phyloP scores from a whole-genome alignment of 2,329 filamentous ascomycete species.

The Colletotrichum agaves region DNA sequence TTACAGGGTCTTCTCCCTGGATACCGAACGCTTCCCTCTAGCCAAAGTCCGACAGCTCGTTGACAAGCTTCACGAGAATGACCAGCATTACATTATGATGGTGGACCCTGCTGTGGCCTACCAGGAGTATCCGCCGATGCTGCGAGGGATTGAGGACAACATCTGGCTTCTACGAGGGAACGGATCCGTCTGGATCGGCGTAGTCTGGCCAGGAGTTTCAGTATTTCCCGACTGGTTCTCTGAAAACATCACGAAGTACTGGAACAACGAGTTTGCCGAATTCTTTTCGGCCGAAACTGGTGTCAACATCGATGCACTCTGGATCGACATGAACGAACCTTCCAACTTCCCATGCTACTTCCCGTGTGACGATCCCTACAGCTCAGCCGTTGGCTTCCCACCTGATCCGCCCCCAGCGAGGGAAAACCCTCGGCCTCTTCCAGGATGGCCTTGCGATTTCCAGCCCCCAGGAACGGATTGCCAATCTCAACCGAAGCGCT shows the following conservation, averaged over 20 bases:
- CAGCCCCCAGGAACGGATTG: slow-evolving; percentile 34
- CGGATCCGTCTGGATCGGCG: slow-evolving; percentile 67
- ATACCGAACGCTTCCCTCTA: slow-evolving; percentile 71
- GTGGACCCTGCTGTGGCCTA: slow-evolving; percentile 75
- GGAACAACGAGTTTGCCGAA: slow-evolving; percentile 72
- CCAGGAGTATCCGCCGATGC: slow-evolving; percentile 56
- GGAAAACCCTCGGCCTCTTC: slow-evolving; percentile 70
- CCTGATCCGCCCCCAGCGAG: slow-evolving; percentile 72
- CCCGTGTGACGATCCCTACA: slow-evolving; percentile 53
- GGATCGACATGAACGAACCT: slow-evolving; percentile 75
- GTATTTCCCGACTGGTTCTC: slow-evolving; percentile 84
- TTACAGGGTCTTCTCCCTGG: slow-evolving; percentile 68
- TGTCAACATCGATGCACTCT: slow-evolving; percentile 80
- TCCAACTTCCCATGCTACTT: slow-evolving; percentile 45
- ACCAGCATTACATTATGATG: slow-evolving; percentile 81
- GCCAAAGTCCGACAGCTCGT: slow-evolving; percentile 72
- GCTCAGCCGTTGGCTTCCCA: slow-evolving; percentile 57
- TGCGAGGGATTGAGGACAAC: slow-evolving; percentile 55
- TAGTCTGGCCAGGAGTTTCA: slow-evolving; percentile 81
- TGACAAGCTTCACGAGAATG: slow-evolving; percentile 70
- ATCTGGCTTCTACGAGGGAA: slow-evolving; percentile 63
- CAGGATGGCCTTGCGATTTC: slow-evolving; percentile 68
- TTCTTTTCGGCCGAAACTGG: slow-evolving; percentile 74
- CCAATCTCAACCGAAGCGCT: slow-evolving; percentile 27
- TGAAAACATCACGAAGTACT: slow-evolving; percentile 71